phyloP scores from a whole-genome alignment of 768 basidiomycete species.

The Trametes maxima region DNA sequence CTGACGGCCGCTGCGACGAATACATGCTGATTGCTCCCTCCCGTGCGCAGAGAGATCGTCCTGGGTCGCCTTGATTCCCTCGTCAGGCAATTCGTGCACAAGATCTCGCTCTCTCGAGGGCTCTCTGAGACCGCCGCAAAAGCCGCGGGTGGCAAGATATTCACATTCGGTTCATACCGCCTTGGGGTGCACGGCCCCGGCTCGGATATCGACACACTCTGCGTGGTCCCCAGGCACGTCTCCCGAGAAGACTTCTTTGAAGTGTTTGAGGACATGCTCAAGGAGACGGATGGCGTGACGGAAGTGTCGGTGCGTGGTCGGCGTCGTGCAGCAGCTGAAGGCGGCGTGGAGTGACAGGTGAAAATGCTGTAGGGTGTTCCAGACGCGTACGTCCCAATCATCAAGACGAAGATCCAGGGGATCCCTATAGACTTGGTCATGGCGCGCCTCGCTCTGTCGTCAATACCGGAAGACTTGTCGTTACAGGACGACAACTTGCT shows the following conservation, averaged over 20 bases:
- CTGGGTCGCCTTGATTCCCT: conserved; percentile 86
- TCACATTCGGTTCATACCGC: conserved; percentile 98
- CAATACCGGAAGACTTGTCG: conserved; percentile 90
- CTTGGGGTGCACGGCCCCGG: conserved; percentile 96
- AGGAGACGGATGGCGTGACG: conserved; percentile 76
- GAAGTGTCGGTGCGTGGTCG: conserved; percentile 80
- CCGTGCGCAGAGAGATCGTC: conserved; percentile 77
- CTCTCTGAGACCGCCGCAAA: conserved; percentile 86
- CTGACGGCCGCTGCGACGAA: not conserved
- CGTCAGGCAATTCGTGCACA: conserved; percentile 91
- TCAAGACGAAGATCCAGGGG: conserved; percentile 88
- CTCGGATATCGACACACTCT: conserved; percentile 96
- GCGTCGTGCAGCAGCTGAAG: not conserved
- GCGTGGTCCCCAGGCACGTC: conserved; percentile 96
- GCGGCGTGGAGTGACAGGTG: conserved; percentile 6
- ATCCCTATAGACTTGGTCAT: conserved; percentile 94
- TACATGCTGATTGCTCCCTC: conserved; percentile 9
- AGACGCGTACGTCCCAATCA: conserved; percentile 94
- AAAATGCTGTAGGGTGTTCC: conserved; percentile 79
- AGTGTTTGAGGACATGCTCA: conserved; percentile 86
- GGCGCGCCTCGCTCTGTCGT: conserved; percentile 82
- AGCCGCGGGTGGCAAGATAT: conserved; percentile 97
- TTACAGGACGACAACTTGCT: conserved; percentile 90
- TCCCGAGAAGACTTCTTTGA: conserved; percentile 96
- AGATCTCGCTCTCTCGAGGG: conserved; percentile 75